phyloP scores from a whole-genome alignment of 1,139 yeast genomes.

The Ogataea hybrid region DNA sequence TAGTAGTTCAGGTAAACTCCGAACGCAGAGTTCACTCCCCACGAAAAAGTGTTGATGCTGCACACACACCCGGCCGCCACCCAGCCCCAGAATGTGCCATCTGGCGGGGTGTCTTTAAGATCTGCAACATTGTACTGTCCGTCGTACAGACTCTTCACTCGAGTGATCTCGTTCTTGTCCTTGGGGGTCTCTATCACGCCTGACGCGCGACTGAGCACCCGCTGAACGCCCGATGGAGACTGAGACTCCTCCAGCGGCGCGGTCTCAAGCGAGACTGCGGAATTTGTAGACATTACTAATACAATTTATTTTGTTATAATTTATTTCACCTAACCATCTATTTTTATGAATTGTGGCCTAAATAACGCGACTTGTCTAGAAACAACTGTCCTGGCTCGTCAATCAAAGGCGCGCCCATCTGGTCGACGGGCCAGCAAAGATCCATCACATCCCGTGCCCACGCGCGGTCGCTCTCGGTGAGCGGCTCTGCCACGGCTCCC shows the following conservation, averaged over 20 bases:
- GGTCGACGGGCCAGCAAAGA: slow-evolving; percentile 1
- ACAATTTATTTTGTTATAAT: no score
- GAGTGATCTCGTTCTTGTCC: slow-evolving; percentile 29
- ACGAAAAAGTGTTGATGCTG: slow-evolving; percentile 48
- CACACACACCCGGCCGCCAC: slow-evolving; percentile 55
- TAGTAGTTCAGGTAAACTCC: slow-evolving; percentile 68
- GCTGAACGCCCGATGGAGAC: background rate
- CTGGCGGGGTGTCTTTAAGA: slow-evolving; percentile 49
- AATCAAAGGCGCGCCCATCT: background rate
- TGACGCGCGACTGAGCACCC: background rate
- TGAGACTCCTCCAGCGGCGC: background rate
- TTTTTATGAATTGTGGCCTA: background rate
- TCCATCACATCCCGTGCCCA: background rate
- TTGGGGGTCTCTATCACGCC: slow-evolving; percentile 25
- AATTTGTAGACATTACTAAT: background rate
- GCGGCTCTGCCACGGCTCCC: background rate
- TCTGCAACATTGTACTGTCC: slow-evolving; percentile 36
- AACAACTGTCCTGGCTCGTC: background rate
- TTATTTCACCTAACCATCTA: background rate
- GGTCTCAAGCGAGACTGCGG: background rate
- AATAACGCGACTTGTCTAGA: background rate
- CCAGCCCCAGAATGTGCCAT: slow-evolving; percentile 70
- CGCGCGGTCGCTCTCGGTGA: background rate
- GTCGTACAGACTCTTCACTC: slow-evolving; percentile 13
- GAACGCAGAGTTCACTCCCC: slow-evolving; percentile 74